These are phyloP conservation scores for Aegilops speltoides DNA, from an alignment of 176 grass and related monocot species.

Conservation along the genomic window DNA sequence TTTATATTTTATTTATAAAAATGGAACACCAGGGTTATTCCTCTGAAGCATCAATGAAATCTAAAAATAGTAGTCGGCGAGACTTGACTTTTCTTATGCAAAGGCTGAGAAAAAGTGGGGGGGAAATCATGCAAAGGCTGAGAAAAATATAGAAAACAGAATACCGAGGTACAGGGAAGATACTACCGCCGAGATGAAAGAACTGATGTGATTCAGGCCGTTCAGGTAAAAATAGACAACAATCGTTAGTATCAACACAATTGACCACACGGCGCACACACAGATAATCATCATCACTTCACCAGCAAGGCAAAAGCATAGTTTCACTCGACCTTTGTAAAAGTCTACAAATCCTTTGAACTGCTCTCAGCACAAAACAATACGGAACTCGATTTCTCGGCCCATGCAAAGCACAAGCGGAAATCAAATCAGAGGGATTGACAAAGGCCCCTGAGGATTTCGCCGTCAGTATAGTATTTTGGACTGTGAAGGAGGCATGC, in stretches of 20 bases:
- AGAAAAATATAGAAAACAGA: background rate
- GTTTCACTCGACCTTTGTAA: slow-evolving; percentile 22
- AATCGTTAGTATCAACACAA: background rate
- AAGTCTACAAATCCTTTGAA: slow-evolving; percentile 36
- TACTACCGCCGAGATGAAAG: background rate
- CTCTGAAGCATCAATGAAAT: too few relatives aligned
- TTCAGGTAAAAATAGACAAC: slow-evolving; percentile 12
- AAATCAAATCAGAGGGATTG: slow-evolving; percentile 58
- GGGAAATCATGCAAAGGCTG: too few relatives aligned
- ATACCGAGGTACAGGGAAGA: background rate
- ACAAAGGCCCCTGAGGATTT: slow-evolving; percentile 46
- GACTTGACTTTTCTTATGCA: too few relatives aligned
- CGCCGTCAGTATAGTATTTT: slow-evolving; percentile 26
- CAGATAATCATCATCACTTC: slow-evolving; percentile 2
- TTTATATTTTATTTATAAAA: background rate
- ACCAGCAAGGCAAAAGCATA: slow-evolving; percentile 23
- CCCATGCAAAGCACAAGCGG: slow-evolving; percentile 81
- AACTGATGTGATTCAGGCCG: background rate
- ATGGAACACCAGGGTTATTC: background rate
- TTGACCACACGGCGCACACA: background rate
- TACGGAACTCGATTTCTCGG: slow-evolving; percentile 65
- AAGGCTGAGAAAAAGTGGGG: too few relatives aligned
- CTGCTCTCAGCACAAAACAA: slow-evolving; percentile 26
- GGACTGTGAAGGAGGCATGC: slow-evolving; percentile 18
- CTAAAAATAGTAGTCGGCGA: too few relatives aligned